Percentiles rank a stretch among this genome's conserved stretches.
phyloP scores from a whole-genome alignment of 1,284 basidiomycete genomes.

The Sporisorium exsertum region DNA sequence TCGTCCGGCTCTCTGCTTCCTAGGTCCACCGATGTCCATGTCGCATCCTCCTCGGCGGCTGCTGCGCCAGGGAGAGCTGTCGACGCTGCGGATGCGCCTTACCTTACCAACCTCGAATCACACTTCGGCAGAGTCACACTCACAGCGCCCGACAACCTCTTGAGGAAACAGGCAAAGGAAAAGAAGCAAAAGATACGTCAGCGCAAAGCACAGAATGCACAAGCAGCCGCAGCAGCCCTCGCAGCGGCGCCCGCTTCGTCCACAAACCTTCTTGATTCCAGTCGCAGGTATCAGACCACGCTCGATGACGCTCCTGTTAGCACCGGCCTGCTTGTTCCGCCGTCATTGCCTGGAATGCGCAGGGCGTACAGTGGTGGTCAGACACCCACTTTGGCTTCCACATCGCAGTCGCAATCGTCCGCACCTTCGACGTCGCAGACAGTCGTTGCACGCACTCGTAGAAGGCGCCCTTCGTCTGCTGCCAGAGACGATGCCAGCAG shows the following conservation, averaged over 20 bases:
- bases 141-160: constrained; percentile 66
- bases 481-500: constrained; percentile 26
- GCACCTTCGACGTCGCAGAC: constrained; percentile 12
- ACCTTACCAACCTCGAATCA: constrained; percentile 59
- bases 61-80: constrained; percentile 6
- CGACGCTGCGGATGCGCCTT: constrained; percentile 54
- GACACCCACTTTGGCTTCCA: constrained; percentile 31
- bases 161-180: constrained; percentile 60
- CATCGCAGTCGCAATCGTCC: constrained; percentile 15
- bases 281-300: constrained; percentile 33
- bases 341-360: constrained; percentile 28
- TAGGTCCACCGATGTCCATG: constrained; percentile 41
- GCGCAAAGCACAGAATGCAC: constrained; percentile 51
- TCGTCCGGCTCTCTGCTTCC: constrained; percentile 47
- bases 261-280: constrained; percentile 29
- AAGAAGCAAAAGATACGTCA: constrained; percentile 53
- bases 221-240: constrained; percentile 42
- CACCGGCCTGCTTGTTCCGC: constrained; percentile 15
- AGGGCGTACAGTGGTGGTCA: constrained; percentile 43
- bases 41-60: constrained; percentile 19
- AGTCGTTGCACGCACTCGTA: constrained; percentile 16
- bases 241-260: constrained; percentile 23
- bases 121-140: constrained; percentile 63
- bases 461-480: constrained; percentile 23
- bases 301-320: constrained; percentile 27